phyloP scores from a whole-genome alignment of 768 basidiomycete species.

The Suillus fuscotomentosus region DNA sequence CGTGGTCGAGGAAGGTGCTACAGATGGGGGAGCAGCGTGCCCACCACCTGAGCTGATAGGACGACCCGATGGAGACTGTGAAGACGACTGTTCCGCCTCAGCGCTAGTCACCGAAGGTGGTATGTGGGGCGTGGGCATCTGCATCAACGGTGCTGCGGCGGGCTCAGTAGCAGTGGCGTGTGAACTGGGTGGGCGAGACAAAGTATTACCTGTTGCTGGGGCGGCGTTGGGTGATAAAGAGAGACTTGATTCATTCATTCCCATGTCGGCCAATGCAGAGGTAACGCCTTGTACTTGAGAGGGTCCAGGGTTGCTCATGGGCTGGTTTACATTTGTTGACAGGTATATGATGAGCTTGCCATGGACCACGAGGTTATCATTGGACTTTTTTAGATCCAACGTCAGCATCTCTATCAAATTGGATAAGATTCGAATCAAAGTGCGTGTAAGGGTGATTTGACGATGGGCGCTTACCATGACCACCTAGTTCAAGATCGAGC shows the following conservation, averaged over 20 bases:
- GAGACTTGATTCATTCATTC: slow-evolving; percentile 55
- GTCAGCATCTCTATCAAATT: slow-evolving; percentile 83
- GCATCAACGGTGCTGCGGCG: slow-evolving; percentile 37
- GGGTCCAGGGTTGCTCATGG: slow-evolving; percentile 83
- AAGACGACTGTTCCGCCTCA: slow-evolving; percentile 28
- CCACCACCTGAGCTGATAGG: slow-evolving; percentile 36
- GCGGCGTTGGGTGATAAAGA: slow-evolving; percentile 52
- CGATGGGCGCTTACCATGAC: slow-evolving; percentile 70
- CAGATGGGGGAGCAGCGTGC: slow-evolving; percentile 18
- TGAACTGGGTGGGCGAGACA: slow-evolving; percentile 68
- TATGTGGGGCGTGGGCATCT: slow-evolving; percentile 38
- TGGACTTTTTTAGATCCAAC: slow-evolving; percentile 96
- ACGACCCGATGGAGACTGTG: slow-evolving; percentile 28
- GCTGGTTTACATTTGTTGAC: slow-evolving; percentile 84
- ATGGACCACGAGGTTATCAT: slow-evolving; percentile 96
- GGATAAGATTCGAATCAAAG: slow-evolving; percentile 3
- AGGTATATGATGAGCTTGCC: slow-evolving; percentile 97
- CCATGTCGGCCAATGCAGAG: slow-evolving; percentile 59
- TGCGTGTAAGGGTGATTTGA: not conserved
- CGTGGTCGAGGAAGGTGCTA: slow-evolving; percentile 24
- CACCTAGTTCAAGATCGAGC: slow-evolving; percentile 87
- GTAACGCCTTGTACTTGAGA: slow-evolving; percentile 63
- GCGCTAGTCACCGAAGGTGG: slow-evolving; percentile 21
- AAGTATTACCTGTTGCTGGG: slow-evolving; percentile 33
- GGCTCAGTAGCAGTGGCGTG: slow-evolving; percentile 55